These are phyloP conservation scores for Ganoderma sinense DNA, from an alignment of 1,284 basidiomycete genomes.

Conservation along the genomic window DNA sequence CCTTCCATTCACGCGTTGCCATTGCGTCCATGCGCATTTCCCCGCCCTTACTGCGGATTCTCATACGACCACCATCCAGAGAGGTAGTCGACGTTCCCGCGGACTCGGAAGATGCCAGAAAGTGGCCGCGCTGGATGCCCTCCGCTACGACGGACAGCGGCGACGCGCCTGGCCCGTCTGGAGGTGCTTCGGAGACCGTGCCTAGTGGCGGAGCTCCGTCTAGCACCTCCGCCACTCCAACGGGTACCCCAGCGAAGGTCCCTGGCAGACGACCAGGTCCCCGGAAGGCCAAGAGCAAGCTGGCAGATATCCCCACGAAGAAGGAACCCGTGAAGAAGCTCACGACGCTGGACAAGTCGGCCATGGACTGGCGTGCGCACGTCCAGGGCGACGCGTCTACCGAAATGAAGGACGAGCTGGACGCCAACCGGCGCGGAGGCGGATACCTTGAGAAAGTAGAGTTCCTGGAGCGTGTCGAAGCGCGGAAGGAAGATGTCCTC, in stretches of 20 bases:
- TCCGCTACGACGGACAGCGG: conserved; percentile 27
- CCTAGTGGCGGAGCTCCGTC: conserved; percentile 20
- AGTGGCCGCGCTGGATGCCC: conserved; percentile 68
- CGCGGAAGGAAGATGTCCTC: conserved; percentile 68
- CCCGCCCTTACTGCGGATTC: conserved; percentile 31
- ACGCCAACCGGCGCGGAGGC: conserved; percentile 72
- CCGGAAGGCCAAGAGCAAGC: conserved; percentile 64
- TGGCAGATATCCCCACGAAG: conserved; percentile 54
- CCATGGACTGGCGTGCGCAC: conserved; percentile 83
- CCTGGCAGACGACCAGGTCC: conserved; percentile 61
- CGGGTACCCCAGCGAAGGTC: conserved; percentile 29
- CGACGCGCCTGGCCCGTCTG: conserved; percentile 13
- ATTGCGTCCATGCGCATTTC: neutral
- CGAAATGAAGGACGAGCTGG: conserved; percentile 71
- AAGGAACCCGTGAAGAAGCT: conserved; percentile 72
- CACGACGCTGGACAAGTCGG: conserved; percentile 82
- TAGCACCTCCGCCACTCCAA: conserved; percentile 24
- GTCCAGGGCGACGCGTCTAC: conserved; percentile 49
- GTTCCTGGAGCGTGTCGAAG: conserved; percentile 78
- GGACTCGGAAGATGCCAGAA: conserved; percentile 74
- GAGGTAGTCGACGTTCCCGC: conserved; percentile 76
- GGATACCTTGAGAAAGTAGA: conserved; percentile 86
- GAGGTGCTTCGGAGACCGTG: conserved; percentile 19
- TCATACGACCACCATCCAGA: conserved; percentile 45
- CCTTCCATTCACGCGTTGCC: conserved; percentile 7